Evolutionary conservation across 2,329 filamentous ascomycete species (phyloP), one percentile per base, ranked within the genome.

Genomic region (Didymella segeticola): DNA sequence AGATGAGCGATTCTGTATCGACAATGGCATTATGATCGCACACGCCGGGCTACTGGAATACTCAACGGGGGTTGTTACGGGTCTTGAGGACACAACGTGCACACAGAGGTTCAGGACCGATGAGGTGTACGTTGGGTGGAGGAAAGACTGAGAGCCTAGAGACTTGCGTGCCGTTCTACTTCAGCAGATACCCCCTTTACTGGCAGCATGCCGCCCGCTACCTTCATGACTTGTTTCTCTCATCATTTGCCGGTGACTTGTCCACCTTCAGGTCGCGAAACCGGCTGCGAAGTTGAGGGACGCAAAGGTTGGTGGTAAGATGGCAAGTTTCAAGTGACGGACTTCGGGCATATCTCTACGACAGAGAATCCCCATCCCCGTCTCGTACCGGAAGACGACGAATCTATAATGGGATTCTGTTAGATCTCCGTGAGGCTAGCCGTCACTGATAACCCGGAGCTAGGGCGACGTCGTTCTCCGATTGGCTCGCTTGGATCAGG

Each of bases 1-100:
- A 0, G 95, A 99, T 73, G 95, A 99, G 80, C 83, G 95, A 38
- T 99, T 96, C 74, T 99, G 95, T 74, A 99, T 99, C 66, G 95
- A 99, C 76, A 99, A 99, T 68, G 95, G 95, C 42, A 98, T 99
- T 71, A 99, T 99, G 95, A 99, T 99, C 78, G 95, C 95, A 1
- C 93, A 99, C 75, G 95, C 95, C 2, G 95, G 95, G 2, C 77
- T 99, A 66, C 74, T 97, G 67, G 93, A 93, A 1, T 95, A 89
- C 72, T 82, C 87, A 74, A 93, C 87, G 14, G 93, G 93, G 1
- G 92, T 91, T 70, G 82, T 78, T 55, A 97, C 92, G 1, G 78
- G 83, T 7, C 73, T 98, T 39, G 86, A 88, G 59, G 90, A 97
- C 37, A 93, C 89, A 63, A 91, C 89, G 11, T 96, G 76, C 56